phyloP scores from a whole-genome alignment of 2,329 filamentous ascomycete genomes.

The Neospermospora avenae region DNA sequence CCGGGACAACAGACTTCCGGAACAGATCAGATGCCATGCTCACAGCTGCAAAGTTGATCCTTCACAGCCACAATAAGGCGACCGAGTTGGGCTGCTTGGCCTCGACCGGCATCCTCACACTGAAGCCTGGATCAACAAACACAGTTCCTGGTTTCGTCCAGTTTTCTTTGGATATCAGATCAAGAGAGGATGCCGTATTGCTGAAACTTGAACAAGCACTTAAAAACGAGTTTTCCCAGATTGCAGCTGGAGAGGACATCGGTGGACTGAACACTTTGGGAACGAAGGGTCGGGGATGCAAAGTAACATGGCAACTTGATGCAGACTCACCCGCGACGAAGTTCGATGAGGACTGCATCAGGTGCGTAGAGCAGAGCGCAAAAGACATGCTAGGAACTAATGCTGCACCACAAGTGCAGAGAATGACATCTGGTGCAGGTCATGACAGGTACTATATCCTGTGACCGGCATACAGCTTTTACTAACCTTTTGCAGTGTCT shows the following conservation, averaged over 20 bases:
- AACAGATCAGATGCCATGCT: slow-evolving; percentile 67
- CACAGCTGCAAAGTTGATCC: slow-evolving; percentile 64
- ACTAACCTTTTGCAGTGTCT: slow-evolving; percentile 46
- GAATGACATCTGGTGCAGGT: slow-evolving; percentile 61
- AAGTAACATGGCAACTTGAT: slow-evolving; percentile 57
- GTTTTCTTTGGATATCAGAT: slow-evolving; percentile 67
- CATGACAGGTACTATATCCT: slow-evolving; percentile 46
- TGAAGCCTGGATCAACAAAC: slow-evolving; percentile 67
- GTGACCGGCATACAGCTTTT: slow-evolving; percentile 34
- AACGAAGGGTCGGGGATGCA: slow-evolving; percentile 48
- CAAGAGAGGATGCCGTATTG: slow-evolving; percentile 53
- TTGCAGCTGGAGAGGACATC: slow-evolving; percentile 56
- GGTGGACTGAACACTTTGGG: slow-evolving; percentile 43
- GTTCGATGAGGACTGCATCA: slow-evolving; percentile 67
- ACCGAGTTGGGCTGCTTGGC: slow-evolving; percentile 58
- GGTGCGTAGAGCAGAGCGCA: slow-evolving; percentile 59
- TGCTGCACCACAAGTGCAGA: slow-evolving; percentile 43
- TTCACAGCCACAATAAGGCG: slow-evolving; percentile 62
- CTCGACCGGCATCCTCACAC: slow-evolving; percentile 62
- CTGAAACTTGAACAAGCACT: slow-evolving; percentile 55
- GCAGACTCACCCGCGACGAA: slow-evolving; percentile 58
- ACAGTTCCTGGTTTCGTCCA: slow-evolving; percentile 67
- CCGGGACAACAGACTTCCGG: slow-evolving; percentile 68
- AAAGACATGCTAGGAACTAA: slow-evolving; percentile 51
- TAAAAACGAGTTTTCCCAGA: slow-evolving; percentile 53